Evolutionary conservation across 352 stramenopile species (phyloP).

Genomic region (Globisporangium cystogenes): DNA sequence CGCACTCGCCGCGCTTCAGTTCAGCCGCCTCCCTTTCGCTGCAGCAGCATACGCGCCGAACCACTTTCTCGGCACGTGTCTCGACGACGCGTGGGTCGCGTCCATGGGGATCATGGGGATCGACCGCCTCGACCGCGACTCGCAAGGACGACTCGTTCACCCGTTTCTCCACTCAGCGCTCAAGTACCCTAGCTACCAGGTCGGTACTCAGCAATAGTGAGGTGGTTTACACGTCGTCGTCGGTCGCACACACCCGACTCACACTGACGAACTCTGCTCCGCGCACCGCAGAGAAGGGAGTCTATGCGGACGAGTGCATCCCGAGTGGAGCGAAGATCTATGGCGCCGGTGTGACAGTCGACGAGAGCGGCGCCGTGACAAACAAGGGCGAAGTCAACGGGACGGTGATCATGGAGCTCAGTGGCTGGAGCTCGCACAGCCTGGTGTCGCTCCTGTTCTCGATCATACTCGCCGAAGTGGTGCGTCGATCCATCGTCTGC

Average conservation of each 20-base stretch:
- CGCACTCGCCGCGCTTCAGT: no score
- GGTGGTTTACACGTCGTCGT: no score
- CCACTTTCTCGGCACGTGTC: slow-evolving; percentile 41
- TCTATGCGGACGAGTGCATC: slow-evolving; percentile 6
- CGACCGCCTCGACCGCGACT: slow-evolving; percentile 17
- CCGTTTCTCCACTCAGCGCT: slow-evolving; percentile 39
- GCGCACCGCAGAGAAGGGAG: background rate
- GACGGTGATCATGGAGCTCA: slow-evolving; percentile 26
- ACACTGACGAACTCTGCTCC: no score
- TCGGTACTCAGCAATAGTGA: slow-evolving; percentile 10
- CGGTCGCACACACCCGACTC: no score
- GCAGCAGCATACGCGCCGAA: slow-evolving; percentile 17
- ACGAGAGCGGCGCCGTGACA: background rate
- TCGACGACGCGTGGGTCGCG: slow-evolving; percentile 28
- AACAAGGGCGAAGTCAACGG: slow-evolving; percentile 14
- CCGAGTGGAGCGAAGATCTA: slow-evolving; percentile 1
- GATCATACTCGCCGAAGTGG: slow-evolving; percentile 15
- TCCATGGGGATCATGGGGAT: slow-evolving; percentile 19
- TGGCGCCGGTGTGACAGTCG: background rate
- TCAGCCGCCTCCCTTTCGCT: no score
- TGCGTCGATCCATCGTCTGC: no score
- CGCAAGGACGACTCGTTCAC: slow-evolving; percentile 20
- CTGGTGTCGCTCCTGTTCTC: slow-evolving; percentile 29
- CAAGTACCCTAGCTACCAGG: slow-evolving; percentile 17
- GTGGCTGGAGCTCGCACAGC: slow-evolving; percentile 35